Evolutionary conservation across 305 asterid genomes (phyloP).

Genomic region (Salvia sclarea): DNA sequence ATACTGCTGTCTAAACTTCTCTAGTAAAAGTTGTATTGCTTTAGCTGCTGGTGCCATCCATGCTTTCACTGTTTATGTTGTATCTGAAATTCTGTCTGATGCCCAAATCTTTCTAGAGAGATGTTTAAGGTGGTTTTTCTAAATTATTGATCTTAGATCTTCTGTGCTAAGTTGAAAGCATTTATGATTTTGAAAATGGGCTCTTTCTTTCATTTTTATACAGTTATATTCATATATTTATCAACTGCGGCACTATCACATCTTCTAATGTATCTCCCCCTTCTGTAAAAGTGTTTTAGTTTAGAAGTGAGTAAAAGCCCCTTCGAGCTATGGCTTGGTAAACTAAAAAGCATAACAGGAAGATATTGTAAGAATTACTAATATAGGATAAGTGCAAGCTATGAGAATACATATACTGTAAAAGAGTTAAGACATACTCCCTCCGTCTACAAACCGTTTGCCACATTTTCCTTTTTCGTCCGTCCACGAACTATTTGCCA

Average conservation of each 20-base stretch:
- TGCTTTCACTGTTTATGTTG: not conserved
- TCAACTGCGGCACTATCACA: constrained; percentile 8
- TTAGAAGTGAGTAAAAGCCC: not conserved
- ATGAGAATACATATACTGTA: constrained; percentile 4
- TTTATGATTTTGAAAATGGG: constrained; percentile 1
- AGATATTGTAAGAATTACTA: not conserved
- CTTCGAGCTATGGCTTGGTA: constrained; percentile 7
- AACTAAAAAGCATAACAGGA: not conserved
- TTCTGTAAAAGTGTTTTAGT: not conserved
- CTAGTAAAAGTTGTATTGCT: not conserved
- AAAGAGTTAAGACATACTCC: not conserved
- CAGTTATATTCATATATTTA: not conserved
- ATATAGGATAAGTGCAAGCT: constrained; percentile 2
- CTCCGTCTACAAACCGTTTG: too few relatives aligned
- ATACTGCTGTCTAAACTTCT: not conserved
- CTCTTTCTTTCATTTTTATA: not conserved
- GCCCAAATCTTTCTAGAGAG: constrained; percentile 1
- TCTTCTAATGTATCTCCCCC: not conserved
- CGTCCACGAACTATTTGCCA: too few relatives aligned
- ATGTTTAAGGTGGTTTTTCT: not conserved
- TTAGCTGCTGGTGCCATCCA: not conserved
- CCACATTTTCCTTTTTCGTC: too few relatives aligned
- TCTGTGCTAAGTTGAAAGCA: constrained; percentile 1
- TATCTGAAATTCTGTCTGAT: constrained; percentile 1
- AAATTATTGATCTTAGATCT: constrained; percentile 2